Conservation (phyloP, 2,329 filamentous ascomycete genomes). For the Herpotrichia juniperi region DNA sequence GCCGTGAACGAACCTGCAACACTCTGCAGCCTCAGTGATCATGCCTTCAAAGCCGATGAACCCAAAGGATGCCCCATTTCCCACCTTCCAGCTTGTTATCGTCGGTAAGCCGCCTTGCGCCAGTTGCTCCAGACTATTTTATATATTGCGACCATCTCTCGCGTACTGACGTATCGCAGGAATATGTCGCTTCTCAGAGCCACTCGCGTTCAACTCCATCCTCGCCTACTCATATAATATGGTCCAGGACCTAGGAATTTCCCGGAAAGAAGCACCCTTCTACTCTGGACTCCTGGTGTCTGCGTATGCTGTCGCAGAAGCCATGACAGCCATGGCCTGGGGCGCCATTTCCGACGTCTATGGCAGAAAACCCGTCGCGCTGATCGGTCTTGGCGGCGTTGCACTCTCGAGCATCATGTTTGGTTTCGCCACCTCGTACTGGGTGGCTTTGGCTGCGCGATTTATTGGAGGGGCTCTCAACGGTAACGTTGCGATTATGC, state of each 20-base stretch:
- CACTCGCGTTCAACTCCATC: constrained; percentile 91
- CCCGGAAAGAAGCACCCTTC: constrained; percentile 67
- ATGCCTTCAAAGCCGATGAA: constrained; percentile 4
- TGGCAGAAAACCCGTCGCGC: constrained; percentile 48
- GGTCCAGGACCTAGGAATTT: constrained; percentile 46
- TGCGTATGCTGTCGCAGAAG: constrained; percentile 86
- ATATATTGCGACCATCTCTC: background rate
- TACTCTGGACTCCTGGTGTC: constrained; percentile 86
- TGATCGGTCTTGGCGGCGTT: constrained; percentile 71
- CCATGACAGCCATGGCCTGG: constrained; percentile 74
- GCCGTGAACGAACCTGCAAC: background rate
- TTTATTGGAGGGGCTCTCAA: constrained; percentile 83
- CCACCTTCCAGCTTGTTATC: constrained; percentile 54
- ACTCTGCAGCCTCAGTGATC: background rate
- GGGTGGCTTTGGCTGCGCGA: constrained; percentile 79
- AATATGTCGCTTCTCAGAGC: constrained; percentile 90
- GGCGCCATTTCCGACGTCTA: constrained; percentile 48
- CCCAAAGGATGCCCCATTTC: constrained; percentile 48
- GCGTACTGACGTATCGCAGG: constrained; percentile 56
- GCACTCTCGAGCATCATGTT: constrained; percentile 83
- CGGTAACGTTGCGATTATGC: constrained; percentile 87
- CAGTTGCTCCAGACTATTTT: constrained; percentile 6
- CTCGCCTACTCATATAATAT: constrained; percentile 71
- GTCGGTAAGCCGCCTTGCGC: constrained; percentile 40
- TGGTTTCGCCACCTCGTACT: constrained; percentile 81